A percentile compares a stretch with the other conserved stretches of the same genome.
Evolutionary conservation across 495 filamentous ascomycete genomes (phyloP).

Genomic region (Neurospora sp.): DNA sequence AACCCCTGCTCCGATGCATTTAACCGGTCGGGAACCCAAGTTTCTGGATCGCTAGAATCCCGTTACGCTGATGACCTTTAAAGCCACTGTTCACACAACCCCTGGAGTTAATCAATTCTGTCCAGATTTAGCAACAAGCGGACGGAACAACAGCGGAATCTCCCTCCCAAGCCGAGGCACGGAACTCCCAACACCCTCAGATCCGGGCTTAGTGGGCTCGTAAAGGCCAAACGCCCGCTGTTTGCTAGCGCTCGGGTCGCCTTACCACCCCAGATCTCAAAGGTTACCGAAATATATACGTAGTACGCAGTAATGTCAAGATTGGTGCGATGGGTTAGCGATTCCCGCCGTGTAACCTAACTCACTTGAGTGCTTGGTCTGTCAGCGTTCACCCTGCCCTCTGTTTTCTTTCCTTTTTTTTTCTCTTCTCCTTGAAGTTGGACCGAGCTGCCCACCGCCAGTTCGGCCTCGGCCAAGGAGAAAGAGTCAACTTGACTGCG

Average conservation of each 20-base stretch:
- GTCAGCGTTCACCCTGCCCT: not conserved
- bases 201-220: not conserved
- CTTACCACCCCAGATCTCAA: not conserved
- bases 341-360: not conserved
- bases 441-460: not conserved
- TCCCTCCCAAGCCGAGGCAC: not conserved
- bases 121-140: not conserved
- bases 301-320: not conserved
- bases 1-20: slow-evolving; percentile 14
- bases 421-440: not conserved
- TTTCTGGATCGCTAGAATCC: slow-evolving; percentile 15
- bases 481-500: not conserved
- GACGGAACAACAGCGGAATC: not conserved
- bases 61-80: not conserved
- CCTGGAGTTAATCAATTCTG: not conserved
- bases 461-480: not conserved
- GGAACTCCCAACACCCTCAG: not conserved
- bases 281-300: not conserved
- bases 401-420: not conserved
- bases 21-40: slow-evolving; percentile 26
- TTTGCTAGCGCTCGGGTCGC: not conserved
- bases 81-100: not conserved
- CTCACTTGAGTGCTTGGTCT: not conserved
- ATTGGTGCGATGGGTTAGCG: not conserved
- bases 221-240: not conserved